A percentile compares a stretch with the other conserved stretches of the same genome.
Evolutionary conservation across 306 rosid genomes (phyloP).

Genomic region (Fragaria iinumae): DNA sequence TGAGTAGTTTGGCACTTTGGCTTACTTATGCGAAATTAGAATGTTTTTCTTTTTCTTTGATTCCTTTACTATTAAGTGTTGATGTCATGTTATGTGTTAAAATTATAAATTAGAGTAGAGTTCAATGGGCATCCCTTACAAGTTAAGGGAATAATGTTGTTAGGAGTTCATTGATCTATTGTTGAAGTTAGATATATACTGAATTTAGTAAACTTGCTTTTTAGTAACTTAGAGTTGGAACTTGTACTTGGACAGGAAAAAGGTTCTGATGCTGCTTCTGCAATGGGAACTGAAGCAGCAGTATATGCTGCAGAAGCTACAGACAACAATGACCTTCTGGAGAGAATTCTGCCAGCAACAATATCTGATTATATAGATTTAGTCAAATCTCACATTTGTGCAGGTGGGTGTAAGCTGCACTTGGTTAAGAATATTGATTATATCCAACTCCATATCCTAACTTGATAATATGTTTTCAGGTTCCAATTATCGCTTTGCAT

Average conservation of each 20-base stretch:
- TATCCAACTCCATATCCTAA: constrained; percentile 17
- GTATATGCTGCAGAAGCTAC: constrained; percentile 97
- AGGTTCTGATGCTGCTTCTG: constrained; percentile 92
- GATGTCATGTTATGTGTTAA: background rate
- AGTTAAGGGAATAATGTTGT: background rate
- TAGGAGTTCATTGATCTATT: background rate
- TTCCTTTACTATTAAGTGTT: background rate
- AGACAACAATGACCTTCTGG: constrained; percentile 80
- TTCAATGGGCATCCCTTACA: background rate
- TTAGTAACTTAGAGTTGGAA: constrained; percentile 16
- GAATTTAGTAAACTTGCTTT: constrained; percentile 1
- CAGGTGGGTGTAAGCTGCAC: constrained; percentile 49
- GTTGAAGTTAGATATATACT: background rate
- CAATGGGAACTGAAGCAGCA: constrained; percentile 92
- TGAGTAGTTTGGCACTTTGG: background rate
- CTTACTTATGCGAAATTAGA: background rate
- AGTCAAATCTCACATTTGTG: constrained; percentile 75
- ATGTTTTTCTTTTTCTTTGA: background rate
- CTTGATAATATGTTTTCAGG: constrained; percentile 44
- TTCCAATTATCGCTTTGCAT: constrained; percentile 64
- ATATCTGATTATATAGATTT: constrained; percentile 73
- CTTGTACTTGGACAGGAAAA: constrained; percentile 54
- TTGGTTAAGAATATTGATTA: constrained; percentile 17
- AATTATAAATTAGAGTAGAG: background rate
- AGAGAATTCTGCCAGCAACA: constrained; percentile 75